phyloP scores from a whole-genome alignment of 352 stramenopile genomes.

The Phytophthora megakarya region DNA sequence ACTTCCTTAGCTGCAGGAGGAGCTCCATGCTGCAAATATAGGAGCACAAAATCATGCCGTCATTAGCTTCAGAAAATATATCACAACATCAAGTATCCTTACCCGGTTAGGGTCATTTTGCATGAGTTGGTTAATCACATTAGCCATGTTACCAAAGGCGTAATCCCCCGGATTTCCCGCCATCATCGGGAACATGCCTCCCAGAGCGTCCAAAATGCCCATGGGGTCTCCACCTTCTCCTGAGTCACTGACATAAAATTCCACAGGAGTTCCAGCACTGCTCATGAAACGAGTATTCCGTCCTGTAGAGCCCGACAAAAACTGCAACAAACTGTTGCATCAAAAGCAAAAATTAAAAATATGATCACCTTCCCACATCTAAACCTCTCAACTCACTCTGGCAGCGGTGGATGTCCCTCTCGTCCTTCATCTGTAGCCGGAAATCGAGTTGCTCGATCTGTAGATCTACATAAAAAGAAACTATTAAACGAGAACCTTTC shows the following conservation, averaged over 20 bases:
- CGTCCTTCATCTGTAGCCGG: constrained; percentile 19
- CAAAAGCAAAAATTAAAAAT: not conserved
- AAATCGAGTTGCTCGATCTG: constrained; percentile 23
- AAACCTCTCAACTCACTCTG: constrained; percentile 31
- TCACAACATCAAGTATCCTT: constrained; percentile 21
- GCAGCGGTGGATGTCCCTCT: constrained; percentile 25
- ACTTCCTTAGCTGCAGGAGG: constrained; percentile 78
- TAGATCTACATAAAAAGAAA: constrained; percentile 21
- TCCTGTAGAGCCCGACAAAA: constrained; percentile 41
- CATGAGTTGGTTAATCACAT: constrained; percentile 90
- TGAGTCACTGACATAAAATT: constrained; percentile 76
- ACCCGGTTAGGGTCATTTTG: constrained; percentile 88
- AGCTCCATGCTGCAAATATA: constrained; percentile 63
- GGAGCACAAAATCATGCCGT: constrained; percentile 6
- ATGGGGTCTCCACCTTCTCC: constrained; percentile 44
- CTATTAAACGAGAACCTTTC: constrained; percentile 1
- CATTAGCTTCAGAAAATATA: constrained; percentile 14
- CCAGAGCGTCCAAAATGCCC: constrained; percentile 65
- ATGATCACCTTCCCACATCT: constrained; percentile 1
- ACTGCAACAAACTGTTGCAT: constrained; percentile 49
- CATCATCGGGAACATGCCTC: constrained; percentile 64
- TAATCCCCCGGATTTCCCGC: constrained; percentile 80
- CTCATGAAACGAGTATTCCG: constrained; percentile 63
- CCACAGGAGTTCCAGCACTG: constrained; percentile 68
- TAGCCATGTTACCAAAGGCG: constrained; percentile 83